A percentile compares a stretch with the other conserved stretches of the same genome.
These are phyloP conservation scores for Penicillium frequentans DNA, from an alignment of 2,329 filamentous ascomycete species.

Conservation along the genomic window DNA sequence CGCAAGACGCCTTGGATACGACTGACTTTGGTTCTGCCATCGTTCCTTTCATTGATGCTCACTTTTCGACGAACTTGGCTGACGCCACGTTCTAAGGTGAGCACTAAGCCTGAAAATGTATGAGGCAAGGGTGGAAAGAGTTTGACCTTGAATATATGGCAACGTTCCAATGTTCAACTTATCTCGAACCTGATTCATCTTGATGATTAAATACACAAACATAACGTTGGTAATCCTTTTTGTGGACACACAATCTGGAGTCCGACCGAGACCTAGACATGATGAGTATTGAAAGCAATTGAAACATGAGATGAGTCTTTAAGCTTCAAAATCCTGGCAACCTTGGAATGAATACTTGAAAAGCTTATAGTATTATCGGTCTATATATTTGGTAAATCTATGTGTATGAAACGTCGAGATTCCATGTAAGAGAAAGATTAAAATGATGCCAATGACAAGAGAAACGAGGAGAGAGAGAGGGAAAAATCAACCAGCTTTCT, in stretches of 20 bases:
- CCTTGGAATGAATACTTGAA: not conserved
- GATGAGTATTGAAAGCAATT: too few species aligned
- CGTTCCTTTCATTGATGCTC: conserved; percentile 50
- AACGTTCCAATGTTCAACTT: too few species aligned
- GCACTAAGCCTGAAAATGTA: not conserved
- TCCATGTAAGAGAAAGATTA: not conserved
- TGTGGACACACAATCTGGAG: too few species aligned
- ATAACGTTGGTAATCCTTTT: too few species aligned
- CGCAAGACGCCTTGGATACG: conserved; percentile 43
- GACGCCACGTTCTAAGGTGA: conserved; percentile 33
- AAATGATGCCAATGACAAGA: not conserved
- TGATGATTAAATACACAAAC: too few species aligned
- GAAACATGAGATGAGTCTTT: not conserved
- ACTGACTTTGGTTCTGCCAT: conserved; percentile 50
- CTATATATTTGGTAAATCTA: not conserved
- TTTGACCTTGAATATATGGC: not conserved
- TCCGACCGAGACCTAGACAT: too few species aligned
- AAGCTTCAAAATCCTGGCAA: not conserved
- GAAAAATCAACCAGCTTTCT: not conserved
- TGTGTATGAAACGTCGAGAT: not conserved
- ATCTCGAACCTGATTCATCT: too few species aligned
- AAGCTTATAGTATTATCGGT: not conserved
- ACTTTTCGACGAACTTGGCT: conserved; percentile 48
- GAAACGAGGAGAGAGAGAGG: not conserved
- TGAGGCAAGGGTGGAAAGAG: not conserved